Conservation (phyloP, 1,284 basidiomycete species). For the Malassezia obtusa region DNA sequence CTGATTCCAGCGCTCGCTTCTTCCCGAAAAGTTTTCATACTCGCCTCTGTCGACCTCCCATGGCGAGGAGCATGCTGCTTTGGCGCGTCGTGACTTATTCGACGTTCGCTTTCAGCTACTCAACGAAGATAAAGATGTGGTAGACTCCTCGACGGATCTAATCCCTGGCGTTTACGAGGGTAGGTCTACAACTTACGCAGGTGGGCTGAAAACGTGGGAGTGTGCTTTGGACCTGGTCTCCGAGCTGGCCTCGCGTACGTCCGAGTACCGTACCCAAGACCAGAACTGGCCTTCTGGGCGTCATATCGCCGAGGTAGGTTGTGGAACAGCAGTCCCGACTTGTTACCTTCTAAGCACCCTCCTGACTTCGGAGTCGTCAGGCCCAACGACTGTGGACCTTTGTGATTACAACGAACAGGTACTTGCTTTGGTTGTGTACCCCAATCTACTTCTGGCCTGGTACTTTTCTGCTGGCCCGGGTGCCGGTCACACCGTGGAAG, state of each 20-base stretch:
- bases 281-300: slow-evolving; percentile 11
- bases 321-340: slow-evolving; percentile 79
- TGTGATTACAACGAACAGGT: slow-evolving; percentile 86
- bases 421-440: slow-evolving; percentile 68
- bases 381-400: slow-evolving; percentile 60
- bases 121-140: slow-evolving; percentile 23
- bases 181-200: slow-evolving; percentile 71
- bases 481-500: slow-evolving; percentile 11
- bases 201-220: slow-evolving; percentile 96
- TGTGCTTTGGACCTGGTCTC: slow-evolving; percentile 72
- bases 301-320: slow-evolving; percentile 54
- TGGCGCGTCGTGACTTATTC: slow-evolving; percentile 75
- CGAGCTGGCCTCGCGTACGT: slow-evolving; percentile 21
- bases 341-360: slow-evolving; percentile 62
- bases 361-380: slow-evolving; percentile 48
- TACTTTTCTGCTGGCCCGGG: slow-evolving; percentile 22
- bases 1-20: slow-evolving; percentile 23
- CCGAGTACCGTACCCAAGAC: slow-evolving; percentile 6
- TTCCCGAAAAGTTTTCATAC: slow-evolving; percentile 44
- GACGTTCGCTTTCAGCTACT: slow-evolving; percentile 88
- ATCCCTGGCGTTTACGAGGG: slow-evolving; percentile 90
- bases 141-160: slow-evolving; percentile 63
- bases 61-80: slow-evolving; percentile 38
- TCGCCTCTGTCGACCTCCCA: slow-evolving; percentile 32
- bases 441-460: slow-evolving; percentile 73